Conservation (phyloP, 1,284 basidiomycete genomes). For the Phylloboletellus chloephorus region DNA sequence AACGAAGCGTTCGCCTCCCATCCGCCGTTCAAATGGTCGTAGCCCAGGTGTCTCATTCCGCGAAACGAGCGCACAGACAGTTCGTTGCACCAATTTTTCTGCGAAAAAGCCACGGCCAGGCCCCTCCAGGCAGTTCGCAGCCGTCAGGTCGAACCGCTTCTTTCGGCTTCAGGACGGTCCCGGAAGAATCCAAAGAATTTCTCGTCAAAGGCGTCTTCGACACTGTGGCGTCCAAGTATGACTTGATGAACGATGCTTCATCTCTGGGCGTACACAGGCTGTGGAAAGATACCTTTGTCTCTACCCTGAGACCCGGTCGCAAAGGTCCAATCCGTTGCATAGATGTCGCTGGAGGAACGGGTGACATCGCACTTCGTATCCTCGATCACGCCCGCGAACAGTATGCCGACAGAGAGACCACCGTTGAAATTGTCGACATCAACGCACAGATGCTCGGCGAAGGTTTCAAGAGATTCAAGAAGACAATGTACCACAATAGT, state of each 20-base stretch:
- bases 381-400: slow-evolving; percentile 88
- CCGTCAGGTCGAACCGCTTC: slow-evolving; percentile 56
- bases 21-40: slow-evolving; percentile 19
- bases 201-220: slow-evolving; percentile 92
- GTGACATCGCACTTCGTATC: slow-evolving; percentile 94
- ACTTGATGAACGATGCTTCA: slow-evolving; percentile 98
- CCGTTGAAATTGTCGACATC: slow-evolving; percentile 91
- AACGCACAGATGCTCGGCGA: slow-evolving; percentile 95
- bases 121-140: slow-evolving; percentile 8
- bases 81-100: slow-evolving; percentile 10
- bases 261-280: slow-evolving; percentile 94
- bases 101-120: slow-evolving; percentile 23
- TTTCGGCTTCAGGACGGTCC: slow-evolving; percentile 89
- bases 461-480: slow-evolving; percentile 85
- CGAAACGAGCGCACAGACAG: slow-evolving; percentile 13
- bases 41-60: slow-evolving; percentile 14
- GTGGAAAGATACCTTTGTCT: slow-evolving; percentile 95
- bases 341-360: slow-evolving; percentile 97
- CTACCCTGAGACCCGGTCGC: slow-evolving; percentile 72
- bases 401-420: slow-evolving; percentile 83
- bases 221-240: slow-evolving; percentile 93
- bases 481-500: slow-evolving; percentile 97
- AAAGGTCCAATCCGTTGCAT: slow-evolving; percentile 75
- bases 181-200: slow-evolving; percentile 70
- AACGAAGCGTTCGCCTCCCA: too few relatives aligned